A percentile compares a stretch with the other conserved stretches of the same genome.
phyloP scores from a whole-genome alignment of 176 grass and related monocot species.

The Oryza nivara region DNA sequence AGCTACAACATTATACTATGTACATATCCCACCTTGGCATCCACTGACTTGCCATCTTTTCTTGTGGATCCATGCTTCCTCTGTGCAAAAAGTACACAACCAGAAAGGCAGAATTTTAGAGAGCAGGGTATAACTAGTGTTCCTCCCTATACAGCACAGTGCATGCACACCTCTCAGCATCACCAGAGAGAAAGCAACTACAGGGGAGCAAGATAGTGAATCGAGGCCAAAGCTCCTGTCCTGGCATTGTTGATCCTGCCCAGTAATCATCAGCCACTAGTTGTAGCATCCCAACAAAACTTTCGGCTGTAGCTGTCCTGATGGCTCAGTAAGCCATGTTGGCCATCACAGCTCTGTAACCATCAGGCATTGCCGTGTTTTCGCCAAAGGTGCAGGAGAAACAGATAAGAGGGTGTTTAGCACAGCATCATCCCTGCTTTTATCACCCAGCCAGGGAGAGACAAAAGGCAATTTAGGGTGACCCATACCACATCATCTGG shows the following conservation, averaged over 20 bases:
- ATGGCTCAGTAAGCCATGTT: slow-evolving; percentile 39
- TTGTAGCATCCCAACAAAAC: slow-evolving; percentile 6
- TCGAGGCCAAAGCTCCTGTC: slow-evolving; percentile 48
- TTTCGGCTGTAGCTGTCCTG: slow-evolving; percentile 51
- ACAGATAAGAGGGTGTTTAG: slow-evolving; percentile 27
- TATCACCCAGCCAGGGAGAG: slow-evolving; percentile 7
- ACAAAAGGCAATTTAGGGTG: slow-evolving; percentile 39
- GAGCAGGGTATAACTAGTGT: not conserved
- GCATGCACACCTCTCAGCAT: slow-evolving; percentile 16
- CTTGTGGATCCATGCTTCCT: slow-evolving; percentile 70
- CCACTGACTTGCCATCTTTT: slow-evolving; percentile 72
- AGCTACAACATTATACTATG: not conserved
- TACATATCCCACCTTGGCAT: slow-evolving; percentile 76
- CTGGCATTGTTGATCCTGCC: slow-evolving; percentile 30
- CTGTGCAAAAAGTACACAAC: slow-evolving; percentile 55
- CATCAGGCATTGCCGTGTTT: slow-evolving; percentile 5
- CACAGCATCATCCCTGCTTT: slow-evolving; percentile 39
- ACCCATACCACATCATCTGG: slow-evolving; percentile 27
- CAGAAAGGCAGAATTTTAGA: slow-evolving; percentile 46
- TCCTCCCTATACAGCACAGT: slow-evolving; percentile 42
- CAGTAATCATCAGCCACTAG: not conserved
- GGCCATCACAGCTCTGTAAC: not conserved
- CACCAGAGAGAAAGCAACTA: slow-evolving; percentile 29
- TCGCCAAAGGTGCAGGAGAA: not conserved
- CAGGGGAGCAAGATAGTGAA: slow-evolving; percentile 31